Base-by-base conservation (phyloP, 2,329 filamentous ascomycete genomes). In the Trichoderma sp. region DNA sequence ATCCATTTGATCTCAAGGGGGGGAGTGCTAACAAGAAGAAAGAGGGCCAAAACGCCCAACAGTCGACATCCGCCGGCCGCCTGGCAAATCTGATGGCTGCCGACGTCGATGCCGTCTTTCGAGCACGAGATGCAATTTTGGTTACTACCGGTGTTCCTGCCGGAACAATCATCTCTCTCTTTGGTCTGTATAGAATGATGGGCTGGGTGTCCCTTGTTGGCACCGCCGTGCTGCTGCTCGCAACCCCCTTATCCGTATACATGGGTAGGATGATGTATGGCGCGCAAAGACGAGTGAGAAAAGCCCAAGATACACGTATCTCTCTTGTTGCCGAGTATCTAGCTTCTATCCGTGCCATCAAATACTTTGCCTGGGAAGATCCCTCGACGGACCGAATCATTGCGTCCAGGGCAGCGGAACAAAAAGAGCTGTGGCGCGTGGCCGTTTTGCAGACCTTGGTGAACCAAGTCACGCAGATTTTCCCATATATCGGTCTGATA, bases 321-420 rank as follows among this genome's bases (percentile, higher is more conserved):
- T 87, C 86, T 1, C 81, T 86, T 24, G 83, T 88, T 21, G 84
- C 85, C 1, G 86, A 89, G 72, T 88, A 87, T 71, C 79, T 89
- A 30, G 78, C 82, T 30, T 87, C 86, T 8, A 87, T 89, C 68
- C 82, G 84, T 13, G 85, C 84, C 18, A 83, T 89, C 76, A 89
- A 89, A 73, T 88, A 87, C 72, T 88, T 89, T 74, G 84, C 84
- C 2, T 89, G 86, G 87, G 86, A 89, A 73, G 80, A 82, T 21
- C 81, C 84, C 37, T 83, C 86, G 70, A 81, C 83, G 13, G 78
- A 82, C n/a, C 83, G 81, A 61, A 83, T 89, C 68, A 80, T 85
- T 34, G 77, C 81, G 5, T 81, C 85, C 13, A 83, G 87, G 2
- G 74, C 77, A 16, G 77, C 80, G 2, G 87, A 89, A 73, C 86